A percentile compares a stretch with the other conserved stretches of the same genome.
These are phyloP conservation scores for Chrysoporthe puriensis DNA, from an alignment of 2,329 filamentous ascomycete species.

Conservation along the genomic window DNA sequence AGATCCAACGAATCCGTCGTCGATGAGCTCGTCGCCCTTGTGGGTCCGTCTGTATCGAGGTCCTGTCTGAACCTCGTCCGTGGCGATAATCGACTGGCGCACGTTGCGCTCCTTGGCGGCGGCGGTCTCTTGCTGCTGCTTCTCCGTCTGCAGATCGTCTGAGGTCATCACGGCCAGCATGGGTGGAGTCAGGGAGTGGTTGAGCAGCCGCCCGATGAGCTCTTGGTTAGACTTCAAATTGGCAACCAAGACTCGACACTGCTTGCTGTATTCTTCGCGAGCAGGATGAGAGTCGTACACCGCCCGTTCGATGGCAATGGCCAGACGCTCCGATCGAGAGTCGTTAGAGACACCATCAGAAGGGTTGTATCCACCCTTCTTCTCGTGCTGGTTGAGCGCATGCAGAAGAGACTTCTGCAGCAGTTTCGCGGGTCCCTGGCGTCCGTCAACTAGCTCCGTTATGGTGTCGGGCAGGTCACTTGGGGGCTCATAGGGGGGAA, in stretches of 20 bases:
- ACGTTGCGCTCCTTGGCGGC: slow-evolving; percentile 78
- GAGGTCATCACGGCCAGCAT: slow-evolving; percentile 84
- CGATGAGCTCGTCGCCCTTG: slow-evolving; percentile 91
- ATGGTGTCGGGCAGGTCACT: slow-evolving; percentile 56
- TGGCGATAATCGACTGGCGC: slow-evolving; percentile 82
- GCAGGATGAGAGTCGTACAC: slow-evolving; percentile 60
- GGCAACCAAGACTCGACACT: slow-evolving; percentile 77
- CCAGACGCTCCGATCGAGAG: slow-evolving; percentile 69
- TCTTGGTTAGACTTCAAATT: slow-evolving; percentile 90
- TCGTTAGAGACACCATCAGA: slow-evolving; percentile 67
- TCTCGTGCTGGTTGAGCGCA: slow-evolving; percentile 68
- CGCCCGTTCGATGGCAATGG: slow-evolving; percentile 79
- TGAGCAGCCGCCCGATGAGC: slow-evolving; percentile 76
- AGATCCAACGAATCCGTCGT: slow-evolving; percentile 48
- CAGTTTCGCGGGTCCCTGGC: slow-evolving; percentile 71
- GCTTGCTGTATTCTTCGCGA: slow-evolving; percentile 56
- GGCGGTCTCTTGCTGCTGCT: slow-evolving; percentile 77
- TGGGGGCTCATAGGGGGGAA: slow-evolving; percentile 51
- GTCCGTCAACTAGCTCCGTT: slow-evolving; percentile 60
- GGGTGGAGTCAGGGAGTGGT: slow-evolving; percentile 70
- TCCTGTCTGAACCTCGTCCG: slow-evolving; percentile 64
- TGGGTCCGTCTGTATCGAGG: slow-evolving; percentile 87
- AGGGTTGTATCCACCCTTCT: slow-evolving; percentile 65
- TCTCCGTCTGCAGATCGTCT: slow-evolving; percentile 89
- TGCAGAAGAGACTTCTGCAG: slow-evolving; percentile 71